phyloP scores from a whole-genome alignment of 192 early-diverging fungal genomes.

The Coemansia sp. region DNA sequence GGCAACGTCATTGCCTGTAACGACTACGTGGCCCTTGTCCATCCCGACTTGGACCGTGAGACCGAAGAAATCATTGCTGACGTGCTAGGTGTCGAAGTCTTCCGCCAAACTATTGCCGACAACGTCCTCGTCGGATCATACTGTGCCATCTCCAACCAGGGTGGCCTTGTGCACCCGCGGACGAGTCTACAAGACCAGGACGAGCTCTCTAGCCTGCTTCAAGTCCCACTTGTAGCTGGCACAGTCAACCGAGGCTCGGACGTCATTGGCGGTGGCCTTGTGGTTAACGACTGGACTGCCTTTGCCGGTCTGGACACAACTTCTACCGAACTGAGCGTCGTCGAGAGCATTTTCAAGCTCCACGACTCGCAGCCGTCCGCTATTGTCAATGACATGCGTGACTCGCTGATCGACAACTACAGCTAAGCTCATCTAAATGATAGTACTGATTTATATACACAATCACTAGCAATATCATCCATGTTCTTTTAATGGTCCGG shows the following conservation, averaged over 20 bases:
- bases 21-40: conserved; percentile 97
- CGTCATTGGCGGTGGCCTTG: conserved; percentile 93
- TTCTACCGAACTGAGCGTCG: conserved; percentile 92
- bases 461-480: neutral
- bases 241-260: conserved; percentile 99
- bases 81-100: conserved; percentile 97
- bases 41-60: conserved; percentile 97
- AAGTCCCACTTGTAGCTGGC: conserved; percentile 97
- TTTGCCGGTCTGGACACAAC: conserved; percentile 98
- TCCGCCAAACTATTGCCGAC: conserved; percentile 97
- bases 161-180: conserved; percentile 94
- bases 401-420: conserved; percentile 88
- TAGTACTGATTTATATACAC: neutral
- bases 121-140: conserved; percentile 96
- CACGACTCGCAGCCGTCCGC: conserved; percentile 88
- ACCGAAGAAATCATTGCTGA: conserved; percentile 99
- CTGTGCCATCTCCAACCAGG: conserved; percentile 96
- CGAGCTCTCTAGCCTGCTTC: conserved; percentile 94
- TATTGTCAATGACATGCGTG: conserved; percentile 93
- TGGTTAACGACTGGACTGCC: conserved; percentile 98
- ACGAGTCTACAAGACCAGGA: conserved; percentile 97
- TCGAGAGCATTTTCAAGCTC: conserved; percentile 98
- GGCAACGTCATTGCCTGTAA: conserved; percentile 99
- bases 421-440: conserved; percentile 53
- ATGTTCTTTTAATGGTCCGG: neutral